phyloP scores from a whole-genome alignment of 176 grass and related monocot species.

The Secale cereale region DNA sequence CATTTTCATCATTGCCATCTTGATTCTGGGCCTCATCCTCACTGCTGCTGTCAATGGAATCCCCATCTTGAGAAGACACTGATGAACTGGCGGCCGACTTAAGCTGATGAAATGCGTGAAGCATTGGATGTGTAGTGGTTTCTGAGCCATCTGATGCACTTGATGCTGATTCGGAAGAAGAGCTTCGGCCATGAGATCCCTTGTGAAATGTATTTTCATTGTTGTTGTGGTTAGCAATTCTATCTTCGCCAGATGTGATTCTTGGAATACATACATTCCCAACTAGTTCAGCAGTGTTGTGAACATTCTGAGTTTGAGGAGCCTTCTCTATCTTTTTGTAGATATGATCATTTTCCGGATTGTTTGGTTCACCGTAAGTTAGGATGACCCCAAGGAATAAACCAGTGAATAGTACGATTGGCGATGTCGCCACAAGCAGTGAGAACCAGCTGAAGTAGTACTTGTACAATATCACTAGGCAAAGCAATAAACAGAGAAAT shows the following conservation, averaged over 20 bases:
- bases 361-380: slow-evolving; percentile 43
- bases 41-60: slow-evolving; percentile 32
- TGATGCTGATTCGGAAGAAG: slow-evolving; percentile 34
- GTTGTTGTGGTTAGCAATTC: not conserved
- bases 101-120: slow-evolving; percentile 36
- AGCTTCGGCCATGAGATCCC: slow-evolving; percentile 3
- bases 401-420: slow-evolving; percentile 43
- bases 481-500: slow-evolving; percentile 16
- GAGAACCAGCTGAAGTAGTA: slow-evolving; percentile 45
- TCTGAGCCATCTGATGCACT: slow-evolving; percentile 45
- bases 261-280: slow-evolving; percentile 1
- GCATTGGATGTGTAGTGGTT: slow-evolving; percentile 33
- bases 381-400: slow-evolving; percentile 47
- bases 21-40: slow-evolving; percentile 32
- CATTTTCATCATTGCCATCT: not conserved
- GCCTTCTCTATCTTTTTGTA: slow-evolving; percentile 32
- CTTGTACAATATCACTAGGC: slow-evolving; percentile 48
- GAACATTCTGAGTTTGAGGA: not conserved
- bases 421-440: slow-evolving; percentile 36
- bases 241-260: slow-evolving; percentile 16
- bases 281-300: not conserved
- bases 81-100: slow-evolving; percentile 27
- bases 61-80: slow-evolving; percentile 33
- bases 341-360: slow-evolving; percentile 32
- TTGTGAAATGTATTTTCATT: slow-evolving; percentile 16